These are phyloP conservation scores for Erythrophleum ivorense DNA, from an alignment of 331 rosid species.

Conservation along the genomic window DNA sequence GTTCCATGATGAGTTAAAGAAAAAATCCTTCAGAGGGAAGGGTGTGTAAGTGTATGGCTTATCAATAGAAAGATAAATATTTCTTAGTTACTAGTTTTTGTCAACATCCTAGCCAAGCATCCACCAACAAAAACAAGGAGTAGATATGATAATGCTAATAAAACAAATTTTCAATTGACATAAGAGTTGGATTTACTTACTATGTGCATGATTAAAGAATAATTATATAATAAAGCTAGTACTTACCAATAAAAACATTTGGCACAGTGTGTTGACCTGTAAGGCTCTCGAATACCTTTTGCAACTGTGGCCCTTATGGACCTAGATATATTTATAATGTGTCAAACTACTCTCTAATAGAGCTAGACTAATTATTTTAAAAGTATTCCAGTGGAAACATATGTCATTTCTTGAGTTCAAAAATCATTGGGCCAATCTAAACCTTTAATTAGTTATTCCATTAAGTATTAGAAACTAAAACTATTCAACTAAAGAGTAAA, in stretches of 20 bases:
- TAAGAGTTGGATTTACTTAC: background rate
- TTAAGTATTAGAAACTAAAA: too few species aligned
- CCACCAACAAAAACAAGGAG: constrained; percentile 14
- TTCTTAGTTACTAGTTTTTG: background rate
- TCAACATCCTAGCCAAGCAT: background rate
- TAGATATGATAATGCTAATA: background rate
- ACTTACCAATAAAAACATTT: constrained; percentile 83
- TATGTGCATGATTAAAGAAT: background rate
- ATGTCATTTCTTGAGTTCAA: too few species aligned
- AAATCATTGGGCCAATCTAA: too few species aligned
- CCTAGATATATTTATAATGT: constrained; percentile 44
- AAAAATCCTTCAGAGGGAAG: background rate
- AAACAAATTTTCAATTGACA: constrained; percentile 5
- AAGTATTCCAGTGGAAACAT: too few species aligned
- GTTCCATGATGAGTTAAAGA: background rate
- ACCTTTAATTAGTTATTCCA: too few species aligned
- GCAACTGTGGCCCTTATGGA: constrained; percentile 94
- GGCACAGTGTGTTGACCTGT: constrained; percentile 93
- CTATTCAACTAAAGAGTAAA: too few species aligned
- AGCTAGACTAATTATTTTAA: too few species aligned
- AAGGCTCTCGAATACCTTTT: constrained; percentile 79
- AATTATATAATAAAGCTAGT: constrained; percentile 28
- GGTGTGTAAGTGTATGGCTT: background rate
- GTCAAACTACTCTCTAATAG: too few species aligned
- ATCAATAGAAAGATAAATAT: constrained; percentile 11